A percentile compares a stretch with the other conserved stretches of the same genome.
phyloP scores from a whole-genome alignment of 2,329 filamentous ascomycete genomes.

The Paecilomyces sp. region DNA sequence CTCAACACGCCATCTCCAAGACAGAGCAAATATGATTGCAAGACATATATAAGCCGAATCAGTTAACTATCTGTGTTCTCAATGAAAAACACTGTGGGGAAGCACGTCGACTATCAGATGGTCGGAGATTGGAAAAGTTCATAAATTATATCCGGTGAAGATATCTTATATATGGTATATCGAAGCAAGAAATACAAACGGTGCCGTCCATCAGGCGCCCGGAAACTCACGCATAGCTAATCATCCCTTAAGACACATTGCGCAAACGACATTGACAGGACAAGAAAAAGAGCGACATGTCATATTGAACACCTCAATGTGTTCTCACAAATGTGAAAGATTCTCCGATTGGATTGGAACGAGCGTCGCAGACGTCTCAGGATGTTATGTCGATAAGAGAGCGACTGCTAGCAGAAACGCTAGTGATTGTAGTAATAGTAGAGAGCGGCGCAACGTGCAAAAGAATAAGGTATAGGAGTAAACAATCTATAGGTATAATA shows the following conservation, averaged over 20 bases:
- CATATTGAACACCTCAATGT: too few relatives aligned
- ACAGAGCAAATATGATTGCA: too few relatives aligned
- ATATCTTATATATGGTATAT: neutral
- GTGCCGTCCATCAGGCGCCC: neutral
- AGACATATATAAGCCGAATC: too few relatives aligned
- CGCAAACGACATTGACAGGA: too few relatives aligned
- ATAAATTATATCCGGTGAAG: neutral
- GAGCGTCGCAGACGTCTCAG: neutral
- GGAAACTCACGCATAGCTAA: too few relatives aligned
- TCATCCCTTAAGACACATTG: too few relatives aligned
- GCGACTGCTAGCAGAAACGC: neutral
- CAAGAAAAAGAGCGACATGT: too few relatives aligned
- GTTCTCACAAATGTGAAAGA: conserved; percentile 5
- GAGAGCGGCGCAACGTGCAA: neutral
- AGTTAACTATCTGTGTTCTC: too few relatives aligned
- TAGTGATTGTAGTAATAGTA: neutral
- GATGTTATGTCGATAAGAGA: neutral
- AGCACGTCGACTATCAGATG: too few relatives aligned
- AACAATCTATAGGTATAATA: neutral
- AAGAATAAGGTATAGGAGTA: neutral
- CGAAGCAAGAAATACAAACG: neutral
- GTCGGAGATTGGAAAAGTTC: too few relatives aligned
- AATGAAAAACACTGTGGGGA: too few relatives aligned
- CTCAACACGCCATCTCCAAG: too few relatives aligned
- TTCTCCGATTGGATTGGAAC: neutral